Evolutionary conservation across 371 early-diverging fungal genomes (phyloP).

Genomic region (Phascolomyces articulosus): DNA sequence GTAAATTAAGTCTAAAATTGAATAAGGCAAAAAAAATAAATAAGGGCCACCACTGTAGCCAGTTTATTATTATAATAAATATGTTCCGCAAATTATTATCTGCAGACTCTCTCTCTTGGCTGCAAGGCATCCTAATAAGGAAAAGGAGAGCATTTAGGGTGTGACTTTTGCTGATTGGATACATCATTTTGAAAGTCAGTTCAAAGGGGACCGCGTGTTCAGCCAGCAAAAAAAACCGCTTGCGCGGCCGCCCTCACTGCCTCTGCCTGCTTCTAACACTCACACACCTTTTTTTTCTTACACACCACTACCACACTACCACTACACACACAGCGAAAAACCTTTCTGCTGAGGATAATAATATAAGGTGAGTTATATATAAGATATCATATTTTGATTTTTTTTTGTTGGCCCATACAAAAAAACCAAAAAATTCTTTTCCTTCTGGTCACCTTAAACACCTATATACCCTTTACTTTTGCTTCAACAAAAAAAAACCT

Average conservation of each 20-base stretch:
- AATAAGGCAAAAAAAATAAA: too few species aligned
- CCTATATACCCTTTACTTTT: not conserved
- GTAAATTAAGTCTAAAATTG: too few species aligned
- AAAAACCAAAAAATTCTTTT: not conserved
- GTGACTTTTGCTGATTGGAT: not conserved
- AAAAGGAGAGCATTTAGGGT: too few species aligned
- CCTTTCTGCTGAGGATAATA: conserved; percentile 9
- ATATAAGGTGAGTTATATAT: not conserved
- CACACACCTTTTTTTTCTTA: not conserved
- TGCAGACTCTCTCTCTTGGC: too few species aligned
- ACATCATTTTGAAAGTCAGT: not conserved
- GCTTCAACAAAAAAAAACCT: too few species aligned
- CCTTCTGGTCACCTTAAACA: not conserved
- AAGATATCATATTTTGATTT: not conserved
- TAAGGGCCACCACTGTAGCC: too few species aligned
- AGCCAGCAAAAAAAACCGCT: not conserved
- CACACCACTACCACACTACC: not conserved
- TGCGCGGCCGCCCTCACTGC: not conserved
- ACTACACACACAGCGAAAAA: conserved; percentile 7
- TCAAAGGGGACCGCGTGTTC: not conserved
- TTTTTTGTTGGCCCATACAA: not conserved
- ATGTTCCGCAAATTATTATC: too few species aligned
- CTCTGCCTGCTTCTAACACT: conserved; percentile 3
- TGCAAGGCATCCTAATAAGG: too few species aligned
- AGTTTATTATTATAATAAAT: too few species aligned